Conservation (phyloP, 169 alveolate genomes). For the Plasmodium relictum region DNA sequence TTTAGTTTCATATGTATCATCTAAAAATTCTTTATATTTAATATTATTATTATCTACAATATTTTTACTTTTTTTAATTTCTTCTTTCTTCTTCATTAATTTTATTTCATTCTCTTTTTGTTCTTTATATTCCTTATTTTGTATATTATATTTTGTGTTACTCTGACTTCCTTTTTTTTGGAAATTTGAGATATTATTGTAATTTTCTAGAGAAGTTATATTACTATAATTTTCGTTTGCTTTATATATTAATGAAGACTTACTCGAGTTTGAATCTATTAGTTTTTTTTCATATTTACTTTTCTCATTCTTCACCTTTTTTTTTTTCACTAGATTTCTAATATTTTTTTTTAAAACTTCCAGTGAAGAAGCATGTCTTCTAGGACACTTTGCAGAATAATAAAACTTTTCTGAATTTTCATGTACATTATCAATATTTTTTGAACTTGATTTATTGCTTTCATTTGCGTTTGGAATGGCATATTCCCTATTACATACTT, state of each 20-base stretch:
- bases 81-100: not conserved
- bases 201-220: conserved; percentile 5
- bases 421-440: not conserved
- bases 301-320: conserved; percentile 8
- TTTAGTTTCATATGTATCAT: not conserved
- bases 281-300: conserved; percentile 1
- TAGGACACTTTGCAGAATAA: conserved; percentile 17
- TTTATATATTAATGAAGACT: not conserved
- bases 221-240: not conserved
- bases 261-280: not conserved
- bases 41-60: not conserved
- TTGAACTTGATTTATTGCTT: not conserved
- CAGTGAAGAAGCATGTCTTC: conserved; percentile 66
- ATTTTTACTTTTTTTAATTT: conserved; percentile 1
- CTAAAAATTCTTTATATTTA: conserved; percentile 2
- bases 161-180: not conserved
- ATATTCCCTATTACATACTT: not conserved
- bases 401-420: conserved; percentile 45
- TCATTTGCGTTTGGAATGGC: not conserved
- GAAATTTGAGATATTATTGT: not conserved
- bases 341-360: conserved; percentile 50
- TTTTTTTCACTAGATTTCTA: conserved; percentile 41
- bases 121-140: conserved; percentile 6
- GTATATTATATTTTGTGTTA: not conserved
- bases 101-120: conserved; percentile 4